Evolutionary conservation across 2,329 filamentous ascomycete species (phyloP).

Genomic region (Trichoderma afroharzianum): DNA sequence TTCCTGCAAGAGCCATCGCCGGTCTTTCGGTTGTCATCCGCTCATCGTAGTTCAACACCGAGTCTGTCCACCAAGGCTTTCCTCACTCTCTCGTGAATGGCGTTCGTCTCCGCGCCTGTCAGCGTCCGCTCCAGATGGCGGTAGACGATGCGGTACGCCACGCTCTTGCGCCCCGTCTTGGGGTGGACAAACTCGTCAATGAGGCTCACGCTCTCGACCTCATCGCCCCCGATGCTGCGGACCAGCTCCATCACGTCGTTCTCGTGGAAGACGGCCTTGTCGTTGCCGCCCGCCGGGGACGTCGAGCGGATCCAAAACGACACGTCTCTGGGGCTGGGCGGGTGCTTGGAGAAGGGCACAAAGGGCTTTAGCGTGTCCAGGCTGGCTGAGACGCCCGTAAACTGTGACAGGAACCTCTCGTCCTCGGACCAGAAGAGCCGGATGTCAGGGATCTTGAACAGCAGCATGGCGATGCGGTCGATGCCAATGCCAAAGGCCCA

Average conservation of each 20-base stretch:
- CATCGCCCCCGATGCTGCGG: constrained; percentile 73
- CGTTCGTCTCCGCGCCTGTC: constrained; percentile 76
- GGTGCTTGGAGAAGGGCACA: constrained; percentile 85
- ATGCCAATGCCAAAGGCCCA: constrained; percentile 97
- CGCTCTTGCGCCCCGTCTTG: constrained; percentile 74
- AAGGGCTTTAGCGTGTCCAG: constrained; percentile 58
- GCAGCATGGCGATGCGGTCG: constrained; percentile 93
- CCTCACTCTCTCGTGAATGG: constrained; percentile 67
- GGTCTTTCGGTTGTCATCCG: background rate
- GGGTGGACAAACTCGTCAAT: constrained; percentile 88
- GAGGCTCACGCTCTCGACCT: constrained; percentile 81
- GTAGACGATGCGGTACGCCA: constrained; percentile 93
- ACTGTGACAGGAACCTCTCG: constrained; percentile 80
- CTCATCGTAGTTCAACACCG: constrained; percentile 61
- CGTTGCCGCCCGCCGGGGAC: constrained; percentile 45
- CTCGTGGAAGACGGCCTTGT: constrained; percentile 66
- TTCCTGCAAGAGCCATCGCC: background rate
- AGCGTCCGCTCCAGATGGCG: constrained; percentile 86
- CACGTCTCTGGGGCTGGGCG: constrained; percentile 85
- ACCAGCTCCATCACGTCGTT: constrained; percentile 98
- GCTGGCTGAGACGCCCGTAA: constrained; percentile 58
- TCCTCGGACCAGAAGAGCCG: constrained; percentile 93
- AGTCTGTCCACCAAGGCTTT: constrained; percentile 63
- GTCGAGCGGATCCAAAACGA: constrained; percentile 75
- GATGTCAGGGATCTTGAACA: constrained; percentile 95